These are phyloP conservation scores for Alternaria sp. DNA, from an alignment of 2,329 filamentous ascomycete genomes.

Conservation along the genomic window DNA sequence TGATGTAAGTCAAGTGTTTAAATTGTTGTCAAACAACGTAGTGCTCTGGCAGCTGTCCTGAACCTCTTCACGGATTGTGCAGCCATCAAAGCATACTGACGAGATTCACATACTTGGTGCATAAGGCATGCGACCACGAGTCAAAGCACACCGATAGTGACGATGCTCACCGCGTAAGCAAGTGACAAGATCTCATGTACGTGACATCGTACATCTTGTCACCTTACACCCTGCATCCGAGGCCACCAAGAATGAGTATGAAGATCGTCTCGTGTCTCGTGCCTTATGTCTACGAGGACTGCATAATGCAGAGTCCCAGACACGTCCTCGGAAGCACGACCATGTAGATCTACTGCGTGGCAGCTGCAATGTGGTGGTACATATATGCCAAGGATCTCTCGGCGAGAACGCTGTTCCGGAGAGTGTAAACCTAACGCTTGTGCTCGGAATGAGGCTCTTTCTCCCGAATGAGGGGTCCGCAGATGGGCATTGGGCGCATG, in stretches of 20 bases:
- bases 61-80: background rate
- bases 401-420: conserved; percentile 4
- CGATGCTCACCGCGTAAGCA: background rate
- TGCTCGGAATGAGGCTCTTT: conserved; percentile 1
- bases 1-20: background rate
- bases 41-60: background rate
- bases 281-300: background rate
- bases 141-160: background rate
- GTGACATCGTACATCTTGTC: background rate
- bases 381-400: background rate
- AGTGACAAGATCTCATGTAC: background rate
- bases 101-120: background rate
- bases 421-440: background rate
- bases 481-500: background rate
- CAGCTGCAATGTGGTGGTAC: conserved; percentile 1
- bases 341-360: background rate
- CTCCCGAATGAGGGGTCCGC: background rate
- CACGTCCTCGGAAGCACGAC: background rate
- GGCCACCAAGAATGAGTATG: background rate
- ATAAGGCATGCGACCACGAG: background rate
- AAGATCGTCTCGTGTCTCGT: background rate
- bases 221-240: background rate
- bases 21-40: background rate
- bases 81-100: background rate
- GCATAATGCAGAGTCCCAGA: conserved; percentile 4